Base-by-base conservation (phyloP, 257 asterid species). In the Ilex aquifolium region DNA sequence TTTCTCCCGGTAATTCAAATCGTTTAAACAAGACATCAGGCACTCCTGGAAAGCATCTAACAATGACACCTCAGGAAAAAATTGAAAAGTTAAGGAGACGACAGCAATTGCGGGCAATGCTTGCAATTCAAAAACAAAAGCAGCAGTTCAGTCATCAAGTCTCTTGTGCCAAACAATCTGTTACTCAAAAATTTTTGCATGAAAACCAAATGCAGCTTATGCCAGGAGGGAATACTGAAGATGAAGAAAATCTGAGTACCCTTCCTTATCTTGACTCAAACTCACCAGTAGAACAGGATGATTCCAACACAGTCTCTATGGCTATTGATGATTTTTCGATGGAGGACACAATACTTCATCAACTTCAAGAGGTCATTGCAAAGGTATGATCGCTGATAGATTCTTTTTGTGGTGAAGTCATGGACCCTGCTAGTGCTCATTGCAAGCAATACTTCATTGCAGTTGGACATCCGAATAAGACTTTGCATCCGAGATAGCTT, bases 11-110 rank as follows among this genome's bases (percentile, higher is more conserved):
- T 57, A 76, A 71, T 80, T 59, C 79, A 64, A 77, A 63, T 75
- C 68, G 78, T 66, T 59, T 72, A 21, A 76, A 36, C 59, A 72
- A 67, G 60, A 58, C 69, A 46, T 60, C 61, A 46, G 72, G 71
- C 68, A 67, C 70, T 60, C 69, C 76, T 7, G 46, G 49, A 49
- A 73, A 59, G 65, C 82, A 87, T 66, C 78, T 81, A 59, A 65
- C 65, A 44, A 91, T 91, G 98, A 82, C 98, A 3, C 98, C 98
- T 29, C 84, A 64, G 73, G 98, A 86, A 79, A 91, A 91, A 72
- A 79, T 91, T 61, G 95, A 88, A 65, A 91, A 91, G 81, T 67
- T 91, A 58, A 84, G 96, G 76, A 77, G 87, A 70, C 77, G 91
- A 69, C 98, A 91, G 78, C 95, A 91, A 74, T 81, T 86, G 91